Evolutionary conservation across 2,329 filamentous ascomycete species (phyloP), one percentile per base, ranked within the genome.

Genomic region (Epichloe sibirici): DNA sequence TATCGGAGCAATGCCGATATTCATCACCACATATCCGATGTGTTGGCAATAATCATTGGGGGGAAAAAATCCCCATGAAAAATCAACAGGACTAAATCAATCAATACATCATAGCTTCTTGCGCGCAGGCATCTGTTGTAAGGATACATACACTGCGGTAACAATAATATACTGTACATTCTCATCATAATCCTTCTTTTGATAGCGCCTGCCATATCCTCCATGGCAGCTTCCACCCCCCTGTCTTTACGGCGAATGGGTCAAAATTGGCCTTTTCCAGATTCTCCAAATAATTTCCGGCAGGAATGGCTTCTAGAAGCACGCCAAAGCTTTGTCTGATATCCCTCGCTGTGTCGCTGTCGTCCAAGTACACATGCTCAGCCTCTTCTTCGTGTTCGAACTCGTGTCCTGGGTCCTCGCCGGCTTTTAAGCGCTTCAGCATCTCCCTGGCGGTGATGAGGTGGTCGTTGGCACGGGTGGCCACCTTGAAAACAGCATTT

Each of bases 401-500:
- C 5, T 88, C 88, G 65, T 96, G 91, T 0, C 85, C 88, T 0
- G 88, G 80, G 48, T 82, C 83, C 59, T 85, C 71, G 2, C 90
- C 88, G 4, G 81, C 82, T 51, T 81, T 81, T 21, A 95, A 71
- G 61, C 87, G 88, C 62, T 82, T 84, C 55, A 97, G 69, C 90
- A 98, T 95, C 66, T 95, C 88, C 54, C 90, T 77, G 2, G 87
- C 91, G 0, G 91, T 97, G 59, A 96, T 95, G 37, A 98, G 74
- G 68, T 98, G 93, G 65, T 98, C 93, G 63, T 94, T 94, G 6
- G 93, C 93, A 39, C 91, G 81, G 0, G 93, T 98, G 0, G 93
- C 93, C 13, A 98, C 88, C 4, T 82, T 78, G 68, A 97, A 98
- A 1, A 97, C 82, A 3, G 90, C 91, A 67, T 98, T 91, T 55